Conservation (phyloP, 257 asterid species). For the Hygrophila difformis region DNA sequence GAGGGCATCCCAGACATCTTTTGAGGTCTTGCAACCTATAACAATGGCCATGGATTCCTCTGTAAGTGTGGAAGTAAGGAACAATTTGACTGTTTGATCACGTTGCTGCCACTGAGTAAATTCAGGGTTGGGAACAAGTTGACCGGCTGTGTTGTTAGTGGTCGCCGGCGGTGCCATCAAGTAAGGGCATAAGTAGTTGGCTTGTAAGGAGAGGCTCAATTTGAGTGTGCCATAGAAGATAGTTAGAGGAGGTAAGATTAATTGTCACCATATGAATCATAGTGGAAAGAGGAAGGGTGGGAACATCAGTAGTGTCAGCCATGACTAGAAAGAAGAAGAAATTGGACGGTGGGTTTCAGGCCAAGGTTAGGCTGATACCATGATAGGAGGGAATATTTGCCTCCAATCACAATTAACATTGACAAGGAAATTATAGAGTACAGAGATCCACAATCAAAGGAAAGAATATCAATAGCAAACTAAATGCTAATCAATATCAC, state of each 20-base stretch:
- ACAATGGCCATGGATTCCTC: background rate
- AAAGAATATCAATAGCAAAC: too few relatives aligned
- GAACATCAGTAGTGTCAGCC: too few relatives aligned
- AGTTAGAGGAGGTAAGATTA: background rate
- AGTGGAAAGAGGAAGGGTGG: conserved; percentile 1
- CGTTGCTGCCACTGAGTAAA: background rate
- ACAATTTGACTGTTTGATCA: background rate
- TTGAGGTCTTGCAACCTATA: background rate
- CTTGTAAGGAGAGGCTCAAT: background rate
- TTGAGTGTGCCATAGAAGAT: background rate
- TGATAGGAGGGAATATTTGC: too few relatives aligned
- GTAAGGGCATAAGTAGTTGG: background rate
- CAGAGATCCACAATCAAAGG: too few relatives aligned
- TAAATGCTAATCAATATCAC: too few relatives aligned
- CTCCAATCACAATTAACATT: too few relatives aligned
- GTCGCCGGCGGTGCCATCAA: background rate
- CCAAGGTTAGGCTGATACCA: too few relatives aligned
- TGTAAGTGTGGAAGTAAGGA: background rate
- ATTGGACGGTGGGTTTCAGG: too few relatives aligned
- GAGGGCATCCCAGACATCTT: background rate
- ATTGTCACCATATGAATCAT: background rate
- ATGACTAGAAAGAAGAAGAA: too few relatives aligned
- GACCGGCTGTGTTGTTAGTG: background rate
- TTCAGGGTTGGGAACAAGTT: background rate
- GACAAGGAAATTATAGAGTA: too few relatives aligned